phyloP scores from a whole-genome alignment of 768 basidiomycete species.

The Rhodocollybia butyracea region DNA sequence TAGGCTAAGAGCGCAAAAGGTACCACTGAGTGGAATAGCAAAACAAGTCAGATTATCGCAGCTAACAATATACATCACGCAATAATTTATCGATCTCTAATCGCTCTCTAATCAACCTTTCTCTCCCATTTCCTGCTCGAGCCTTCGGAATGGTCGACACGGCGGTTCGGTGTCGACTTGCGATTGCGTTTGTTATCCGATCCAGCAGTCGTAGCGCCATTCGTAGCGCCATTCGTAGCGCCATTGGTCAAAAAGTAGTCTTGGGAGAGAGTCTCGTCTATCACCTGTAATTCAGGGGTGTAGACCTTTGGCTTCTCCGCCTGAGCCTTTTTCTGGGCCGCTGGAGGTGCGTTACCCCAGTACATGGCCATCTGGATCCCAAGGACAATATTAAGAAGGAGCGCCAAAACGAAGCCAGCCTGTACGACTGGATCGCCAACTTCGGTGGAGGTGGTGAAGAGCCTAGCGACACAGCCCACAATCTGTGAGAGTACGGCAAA shows the following conservation, averaged over 20 bases:
- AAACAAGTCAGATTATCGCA: neutral
- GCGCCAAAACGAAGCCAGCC: slow-evolving; percentile 67
- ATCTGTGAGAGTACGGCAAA: slow-evolving; percentile 90
- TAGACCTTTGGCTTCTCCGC: neutral
- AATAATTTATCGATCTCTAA: neutral
- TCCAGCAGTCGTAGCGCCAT: too few relatives aligned
- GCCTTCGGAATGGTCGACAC: neutral
- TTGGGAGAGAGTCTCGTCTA: slow-evolving; percentile 2
- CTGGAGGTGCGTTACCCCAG: slow-evolving; percentile 34
- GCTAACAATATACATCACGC: neutral
- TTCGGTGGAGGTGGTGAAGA: slow-evolving; percentile 92
- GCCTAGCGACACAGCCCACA: slow-evolving; percentile 81
- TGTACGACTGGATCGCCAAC: slow-evolving; percentile 78
- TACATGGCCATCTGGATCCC: slow-evolving; percentile 63
- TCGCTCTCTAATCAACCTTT: neutral
- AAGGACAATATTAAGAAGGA: slow-evolving; percentile 59
- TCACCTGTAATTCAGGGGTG: neutral
- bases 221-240: too few relatives aligned
- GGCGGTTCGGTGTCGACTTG: neutral
- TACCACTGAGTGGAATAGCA: neutral
- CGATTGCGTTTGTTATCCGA: too few relatives aligned
- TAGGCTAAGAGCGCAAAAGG: too few relatives aligned
- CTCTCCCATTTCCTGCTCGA: slow-evolving; percentile 5
- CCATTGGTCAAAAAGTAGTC: slow-evolving; percentile 3
- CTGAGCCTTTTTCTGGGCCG: neutral